Conservation (phyloP, 2,329 filamentous ascomycete genomes). For the Xylaria sp. region DNA sequence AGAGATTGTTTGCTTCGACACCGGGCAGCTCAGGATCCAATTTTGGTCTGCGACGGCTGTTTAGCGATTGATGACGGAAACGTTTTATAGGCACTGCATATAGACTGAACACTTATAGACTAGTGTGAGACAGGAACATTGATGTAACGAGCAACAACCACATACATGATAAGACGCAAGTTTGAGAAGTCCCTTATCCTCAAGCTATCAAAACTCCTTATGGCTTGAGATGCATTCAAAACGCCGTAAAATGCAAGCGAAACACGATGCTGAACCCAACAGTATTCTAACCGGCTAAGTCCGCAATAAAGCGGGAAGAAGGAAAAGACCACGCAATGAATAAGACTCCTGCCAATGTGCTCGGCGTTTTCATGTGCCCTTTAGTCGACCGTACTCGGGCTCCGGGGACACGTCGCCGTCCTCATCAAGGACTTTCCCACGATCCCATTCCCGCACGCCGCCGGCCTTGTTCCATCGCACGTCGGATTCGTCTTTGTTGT, state of each 20-base stretch:
- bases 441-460: constrained; percentile 71
- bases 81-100: constrained; percentile 10
- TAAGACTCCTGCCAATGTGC: not conserved
- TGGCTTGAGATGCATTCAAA: constrained; percentile 11
- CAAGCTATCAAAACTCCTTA: constrained; percentile 15
- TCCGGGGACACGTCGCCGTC: constrained; percentile 36
- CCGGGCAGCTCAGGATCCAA: constrained; percentile 27
- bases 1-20: constrained; percentile 25
- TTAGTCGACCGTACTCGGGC: constrained; percentile 37
- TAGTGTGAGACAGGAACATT: constrained; percentile 12
- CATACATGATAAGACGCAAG: constrained; percentile 20
- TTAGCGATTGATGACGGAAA: constrained; percentile 24
- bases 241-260: constrained; percentile 18
- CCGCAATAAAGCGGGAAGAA: not conserved
- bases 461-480: constrained; percentile 79
- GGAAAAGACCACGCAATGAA: not conserved
- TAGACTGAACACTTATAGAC: constrained; percentile 21
- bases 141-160: constrained; percentile 15
- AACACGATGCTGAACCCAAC: constrained; percentile 9
- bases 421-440: constrained; percentile 58
- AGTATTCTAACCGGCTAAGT: not conserved
- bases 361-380: constrained; percentile 25
- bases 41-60: constrained; percentile 31
- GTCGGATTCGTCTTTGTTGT: constrained; percentile 69
- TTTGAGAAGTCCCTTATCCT: constrained; percentile 20